Evolutionary conservation across 2,329 filamentous ascomycete genomes (phyloP), one percentile per base, ranked within the genome.

Genomic region (Penicillium sp.): DNA sequence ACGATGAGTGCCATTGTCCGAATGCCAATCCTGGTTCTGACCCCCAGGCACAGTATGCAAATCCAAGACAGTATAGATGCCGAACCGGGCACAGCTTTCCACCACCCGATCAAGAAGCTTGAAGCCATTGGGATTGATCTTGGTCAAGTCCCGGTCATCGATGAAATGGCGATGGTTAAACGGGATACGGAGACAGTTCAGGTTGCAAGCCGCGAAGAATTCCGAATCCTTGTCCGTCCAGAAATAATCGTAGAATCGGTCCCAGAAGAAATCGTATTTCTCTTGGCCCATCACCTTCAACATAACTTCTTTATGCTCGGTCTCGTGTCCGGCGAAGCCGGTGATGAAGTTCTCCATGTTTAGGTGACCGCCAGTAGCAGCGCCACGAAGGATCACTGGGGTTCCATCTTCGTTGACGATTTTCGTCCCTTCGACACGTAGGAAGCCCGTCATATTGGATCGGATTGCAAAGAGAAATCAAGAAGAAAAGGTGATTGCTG

Each of bases 341-440:
- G 82, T 85, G 62, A 87, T 86, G 78, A 87, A 87, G 72, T 86
- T 86, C 70, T 86, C 84, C 82, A 84, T 84, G 19, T 40, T 54
- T 24, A 49, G 45, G 26, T 49, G 45, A n/a, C 45, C 45, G 5
- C 45, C 45, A n/a, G 24, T 49, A 10, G 45, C 45, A 49, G 45
- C 45, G 9, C 45, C 45, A 10, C 45, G 45, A 49, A 49, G 45
- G 15, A 49, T 24, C 2, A 49, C 45, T 17, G 24, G 45, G 2
- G n/a, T 49, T 17, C 45, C 24, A 49, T 30, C 26, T 30, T 49
- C 45, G 15, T 49, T 19, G 26, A 49, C 45, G 24, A 49, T 49
- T n/a, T 49, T 49, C 26, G 45, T 49, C 24, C 45, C 45, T 15
- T 49, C 45, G 28, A 49, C 45, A 10, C 45, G 24, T n/a, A 49